Percentiles rank a stretch among this genome's conserved stretches.
These are phyloP conservation scores for Cotoneaster glaucophyllus DNA, from an alignment of 306 rosid genomes.

Conservation along the genomic window DNA sequence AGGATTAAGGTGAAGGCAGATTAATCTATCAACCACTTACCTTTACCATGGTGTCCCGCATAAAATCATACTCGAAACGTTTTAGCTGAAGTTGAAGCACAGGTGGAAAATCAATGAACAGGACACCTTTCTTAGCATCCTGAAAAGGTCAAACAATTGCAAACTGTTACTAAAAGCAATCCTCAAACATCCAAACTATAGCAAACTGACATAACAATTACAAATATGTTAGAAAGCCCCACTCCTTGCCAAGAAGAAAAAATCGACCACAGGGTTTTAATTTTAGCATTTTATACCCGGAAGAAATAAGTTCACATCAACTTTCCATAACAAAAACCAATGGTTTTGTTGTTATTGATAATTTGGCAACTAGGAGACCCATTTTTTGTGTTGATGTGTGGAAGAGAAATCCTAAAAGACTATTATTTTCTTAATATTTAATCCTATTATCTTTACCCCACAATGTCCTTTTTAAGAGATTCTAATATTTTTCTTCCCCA, in stretches of 20 bases:
- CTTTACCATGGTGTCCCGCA: slow-evolving; percentile 91
- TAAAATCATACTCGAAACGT: slow-evolving; percentile 87
- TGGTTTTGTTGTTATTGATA: background rate
- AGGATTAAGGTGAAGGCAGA: background rate
- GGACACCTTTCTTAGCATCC: slow-evolving; percentile 90
- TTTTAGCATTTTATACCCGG: too few relatives aligned
- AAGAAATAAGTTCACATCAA: background rate
- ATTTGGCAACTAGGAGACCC: background rate
- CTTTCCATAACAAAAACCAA: background rate
- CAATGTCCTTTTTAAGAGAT: background rate
- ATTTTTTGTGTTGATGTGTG: background rate
- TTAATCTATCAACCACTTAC: slow-evolving; percentile 38
- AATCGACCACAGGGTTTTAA: background rate
- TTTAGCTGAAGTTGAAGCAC: slow-evolving; percentile 95
- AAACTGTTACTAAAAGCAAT: background rate
- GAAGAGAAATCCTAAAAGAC: background rate
- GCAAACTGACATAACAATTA: background rate
- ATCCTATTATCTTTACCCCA: background rate
- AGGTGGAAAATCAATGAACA: slow-evolving; percentile 95
- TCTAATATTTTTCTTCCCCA: background rate
- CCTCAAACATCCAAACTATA: background rate
- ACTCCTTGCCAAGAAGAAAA: background rate
- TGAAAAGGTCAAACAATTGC: slow-evolving; percentile 26
- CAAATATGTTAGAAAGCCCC: background rate
- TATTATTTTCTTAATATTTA: background rate